Percentiles rank a stretch among this genome's conserved stretches.
Conservation (phyloP, 169 alveolate genomes). For the Ichthyophthirius multifiliis region DNA sequence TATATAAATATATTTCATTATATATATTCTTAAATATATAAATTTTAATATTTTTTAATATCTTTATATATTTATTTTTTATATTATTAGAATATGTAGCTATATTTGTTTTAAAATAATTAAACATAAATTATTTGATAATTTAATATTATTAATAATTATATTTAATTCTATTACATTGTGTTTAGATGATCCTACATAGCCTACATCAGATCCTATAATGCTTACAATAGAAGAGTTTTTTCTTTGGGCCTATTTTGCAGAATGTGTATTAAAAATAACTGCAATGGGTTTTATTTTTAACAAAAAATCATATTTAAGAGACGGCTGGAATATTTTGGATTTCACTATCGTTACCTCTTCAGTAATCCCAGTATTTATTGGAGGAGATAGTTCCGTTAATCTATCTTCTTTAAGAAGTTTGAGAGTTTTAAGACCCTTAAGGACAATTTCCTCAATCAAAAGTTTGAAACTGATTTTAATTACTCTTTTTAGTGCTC, state of each 20-base stretch:
- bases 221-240: constrained; percentile 42
- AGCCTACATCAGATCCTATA: neutral
- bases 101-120: too few relatives aligned
- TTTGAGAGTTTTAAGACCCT: constrained; percentile 79
- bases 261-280: constrained; percentile 75
- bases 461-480: constrained; percentile 69
- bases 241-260: constrained; percentile 67
- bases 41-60: too few relatives aligned
- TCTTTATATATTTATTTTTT: too few relatives aligned
- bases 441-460: constrained; percentile 73
- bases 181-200: neutral
- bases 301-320: constrained; percentile 59
- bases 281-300: constrained; percentile 60
- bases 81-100: neutral
- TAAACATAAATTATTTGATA: neutral
- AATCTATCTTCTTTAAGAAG: constrained; percentile 65
- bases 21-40: too few relatives aligned
- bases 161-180: neutral
- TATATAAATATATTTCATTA: too few relatives aligned
- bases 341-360: constrained; percentile 67
- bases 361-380: neutral
- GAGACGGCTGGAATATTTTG: constrained; percentile 83
- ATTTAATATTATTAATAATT: too few relatives aligned
- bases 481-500: constrained; percentile 58
- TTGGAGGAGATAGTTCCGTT: constrained; percentile 31